Conservation (phyloP, 2,329 filamentous ascomycete species). For the Neonectria neomacrospora region DNA sequence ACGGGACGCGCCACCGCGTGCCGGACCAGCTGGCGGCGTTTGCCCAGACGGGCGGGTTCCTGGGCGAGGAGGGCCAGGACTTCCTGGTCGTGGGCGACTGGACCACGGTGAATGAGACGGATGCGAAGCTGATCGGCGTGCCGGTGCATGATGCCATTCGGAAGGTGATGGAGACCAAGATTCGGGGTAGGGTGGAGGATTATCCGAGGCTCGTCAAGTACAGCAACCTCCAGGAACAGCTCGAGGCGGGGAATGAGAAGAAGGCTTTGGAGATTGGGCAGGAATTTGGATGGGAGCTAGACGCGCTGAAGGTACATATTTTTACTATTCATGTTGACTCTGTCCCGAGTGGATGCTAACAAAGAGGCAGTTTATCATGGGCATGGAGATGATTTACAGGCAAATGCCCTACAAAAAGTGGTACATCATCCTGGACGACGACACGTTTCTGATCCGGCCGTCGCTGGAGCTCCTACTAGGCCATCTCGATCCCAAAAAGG, state of each 20-base stretch:
- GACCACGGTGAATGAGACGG: constrained; percentile 50
- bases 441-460: constrained; percentile 64
- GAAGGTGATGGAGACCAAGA: constrained; percentile 48
- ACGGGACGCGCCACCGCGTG: constrained; percentile 62
- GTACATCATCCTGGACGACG: constrained; percentile 69
- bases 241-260: constrained; percentile 52
- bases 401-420: constrained; percentile 66
- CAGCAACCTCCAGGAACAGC: constrained; percentile 50
- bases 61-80: constrained; percentile 53
- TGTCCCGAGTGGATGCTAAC: constrained; percentile 1
- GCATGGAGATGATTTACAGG: constrained; percentile 63
- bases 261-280: constrained; percentile 52
- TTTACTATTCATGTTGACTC: background rate
- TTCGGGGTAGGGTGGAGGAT: constrained; percentile 40
- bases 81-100: constrained; percentile 65
- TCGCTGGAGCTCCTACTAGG: constrained; percentile 60
- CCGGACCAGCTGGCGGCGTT: constrained; percentile 60
- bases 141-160: constrained; percentile 56
- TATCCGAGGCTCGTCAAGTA: constrained; percentile 56
- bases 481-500: constrained; percentile 59
- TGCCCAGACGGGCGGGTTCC: constrained; percentile 44
- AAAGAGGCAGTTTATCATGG: constrained; percentile 61
- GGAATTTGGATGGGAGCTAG: constrained; percentile 60
- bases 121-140: constrained; percentile 47
- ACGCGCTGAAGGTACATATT: constrained; percentile 60